Evolutionary conservation across 768 basidiomycete genomes (phyloP).

Genomic region (Tulasnella sp.): DNA sequence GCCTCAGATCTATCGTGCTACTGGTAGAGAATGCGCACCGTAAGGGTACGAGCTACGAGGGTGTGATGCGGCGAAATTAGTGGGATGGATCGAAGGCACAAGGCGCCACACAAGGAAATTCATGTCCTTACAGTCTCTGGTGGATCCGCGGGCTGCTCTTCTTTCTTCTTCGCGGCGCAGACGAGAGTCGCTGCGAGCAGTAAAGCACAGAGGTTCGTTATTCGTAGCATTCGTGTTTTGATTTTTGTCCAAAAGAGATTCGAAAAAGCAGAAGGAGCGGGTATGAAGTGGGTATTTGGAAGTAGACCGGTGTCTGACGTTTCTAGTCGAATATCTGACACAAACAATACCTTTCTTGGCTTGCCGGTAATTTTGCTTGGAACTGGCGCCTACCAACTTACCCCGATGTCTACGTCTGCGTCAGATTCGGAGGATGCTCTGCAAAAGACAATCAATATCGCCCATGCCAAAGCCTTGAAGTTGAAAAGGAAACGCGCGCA

Average conservation of each 20-base stretch:
- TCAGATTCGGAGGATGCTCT: neutral
- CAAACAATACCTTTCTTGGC: neutral
- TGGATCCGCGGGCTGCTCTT: neutral
- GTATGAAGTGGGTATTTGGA: conserved; percentile 3
- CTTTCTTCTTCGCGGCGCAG: neutral
- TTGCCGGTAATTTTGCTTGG: neutral
- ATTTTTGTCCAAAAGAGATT: neutral
- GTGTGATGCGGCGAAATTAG: neutral
- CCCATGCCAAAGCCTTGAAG: conserved; percentile 77
- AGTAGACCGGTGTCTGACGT: neutral
- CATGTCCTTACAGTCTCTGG: neutral
- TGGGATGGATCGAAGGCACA: neutral
- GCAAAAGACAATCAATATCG: conserved; percentile 51
- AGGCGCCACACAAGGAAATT: neutral
- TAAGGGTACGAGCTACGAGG: conserved; percentile 17
- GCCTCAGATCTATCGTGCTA: neutral
- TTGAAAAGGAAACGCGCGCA: conserved; percentile 83
- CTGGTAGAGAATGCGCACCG: neutral
- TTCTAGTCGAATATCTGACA: neutral
- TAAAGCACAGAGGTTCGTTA: neutral
- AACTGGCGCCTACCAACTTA: neutral
- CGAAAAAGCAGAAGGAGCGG: neutral
- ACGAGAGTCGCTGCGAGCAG: neutral
- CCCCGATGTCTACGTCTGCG: neutral
- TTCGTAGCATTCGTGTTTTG: neutral